These are phyloP conservation scores for Sordariomycetes sp. DNA, from an alignment of 2,329 filamentous ascomycete species.

Conservation along the genomic window DNA sequence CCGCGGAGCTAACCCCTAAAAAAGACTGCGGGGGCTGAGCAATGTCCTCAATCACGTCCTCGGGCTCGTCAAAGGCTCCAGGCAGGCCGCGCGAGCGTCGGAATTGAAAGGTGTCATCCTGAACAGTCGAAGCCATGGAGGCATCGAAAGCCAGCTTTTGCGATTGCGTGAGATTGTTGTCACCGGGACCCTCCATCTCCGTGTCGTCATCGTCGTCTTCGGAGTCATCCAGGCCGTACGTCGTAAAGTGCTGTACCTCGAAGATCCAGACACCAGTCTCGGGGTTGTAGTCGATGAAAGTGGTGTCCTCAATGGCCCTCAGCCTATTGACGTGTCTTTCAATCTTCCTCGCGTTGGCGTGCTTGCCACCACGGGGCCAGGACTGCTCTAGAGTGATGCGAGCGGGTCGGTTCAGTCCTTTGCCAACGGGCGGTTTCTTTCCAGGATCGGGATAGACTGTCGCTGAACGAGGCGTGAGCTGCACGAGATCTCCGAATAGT, in stretches of 20 bases:
- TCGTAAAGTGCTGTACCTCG: slow-evolving; percentile 91
- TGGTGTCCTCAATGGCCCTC: slow-evolving; percentile 68
- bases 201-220: slow-evolving; percentile 58
- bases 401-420: slow-evolving; percentile 86
- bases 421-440: slow-evolving; percentile 75
- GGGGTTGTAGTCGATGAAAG: slow-evolving; percentile 71
- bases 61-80: slow-evolving; percentile 67
- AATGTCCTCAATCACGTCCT: slow-evolving; percentile 43
- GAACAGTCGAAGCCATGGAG: slow-evolving; percentile 15
- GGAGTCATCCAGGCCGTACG: slow-evolving; percentile 78
- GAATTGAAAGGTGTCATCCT: slow-evolving; percentile 52
- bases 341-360: slow-evolving; percentile 46
- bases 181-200: slow-evolving; percentile 16
- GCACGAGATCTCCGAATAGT: slow-evolving; percentile 69
- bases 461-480: slow-evolving; percentile 66
- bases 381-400: slow-evolving; percentile 85
- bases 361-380: slow-evolving; percentile 62
- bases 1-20: slow-evolving; percentile 88
- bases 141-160: slow-evolving; percentile 11
- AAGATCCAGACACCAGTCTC: slow-evolving; percentile 85
- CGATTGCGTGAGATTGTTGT: slow-evolving; percentile 8
- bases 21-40: slow-evolving; percentile 60
- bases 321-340: slow-evolving; percentile 78
- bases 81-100: slow-evolving; percentile 50
- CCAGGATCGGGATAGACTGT: slow-evolving; percentile 76